These are phyloP conservation scores for Paramyrothecium sp. DNA, from an alignment of 2,329 filamentous ascomycete genomes.

Conservation along the genomic window DNA sequence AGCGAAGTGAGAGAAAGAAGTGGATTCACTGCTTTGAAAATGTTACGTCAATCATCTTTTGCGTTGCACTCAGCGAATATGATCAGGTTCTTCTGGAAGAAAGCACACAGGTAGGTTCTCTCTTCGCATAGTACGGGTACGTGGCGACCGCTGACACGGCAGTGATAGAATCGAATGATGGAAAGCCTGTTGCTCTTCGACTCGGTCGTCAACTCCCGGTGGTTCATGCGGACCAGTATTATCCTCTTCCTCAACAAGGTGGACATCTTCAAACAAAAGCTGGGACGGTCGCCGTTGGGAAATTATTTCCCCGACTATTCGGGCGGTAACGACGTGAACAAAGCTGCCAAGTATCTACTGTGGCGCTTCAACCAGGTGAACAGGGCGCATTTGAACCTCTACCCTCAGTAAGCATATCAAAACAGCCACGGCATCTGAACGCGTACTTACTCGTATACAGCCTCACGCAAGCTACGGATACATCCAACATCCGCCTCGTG, in stretches of 20 bases:
- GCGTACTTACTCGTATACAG: constrained; percentile 43
- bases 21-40: constrained; percentile 99
- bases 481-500: constrained; percentile 94
- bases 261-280: constrained; percentile 94
- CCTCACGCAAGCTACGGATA: constrained; percentile 97
- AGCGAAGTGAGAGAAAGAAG: constrained; percentile 97
- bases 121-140: neutral
- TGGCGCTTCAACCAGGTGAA: constrained; percentile 99
- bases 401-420: constrained; percentile 76
- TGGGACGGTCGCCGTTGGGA: constrained; percentile 81
- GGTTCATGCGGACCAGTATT: constrained; percentile 99
- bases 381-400: constrained; percentile 89
- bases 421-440: too few relatives aligned
- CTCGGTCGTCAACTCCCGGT: constrained; percentile 96
- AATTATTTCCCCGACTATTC: constrained; percentile 99
- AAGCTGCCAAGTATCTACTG: constrained; percentile 93
- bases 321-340: constrained; percentile 95
- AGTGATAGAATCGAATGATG: constrained; percentile 95
- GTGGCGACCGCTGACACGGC: constrained; percentile 1
- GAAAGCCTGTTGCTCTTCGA: constrained; percentile 95
- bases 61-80: constrained; percentile 95
- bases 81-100: constrained; percentile 96
- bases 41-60: constrained; percentile 99
- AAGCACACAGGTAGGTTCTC: constrained; percentile 76
- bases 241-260: constrained; percentile 99